Conservation (phyloP, 306 rosid genomes). For the Cucumis hystrix region DNA sequence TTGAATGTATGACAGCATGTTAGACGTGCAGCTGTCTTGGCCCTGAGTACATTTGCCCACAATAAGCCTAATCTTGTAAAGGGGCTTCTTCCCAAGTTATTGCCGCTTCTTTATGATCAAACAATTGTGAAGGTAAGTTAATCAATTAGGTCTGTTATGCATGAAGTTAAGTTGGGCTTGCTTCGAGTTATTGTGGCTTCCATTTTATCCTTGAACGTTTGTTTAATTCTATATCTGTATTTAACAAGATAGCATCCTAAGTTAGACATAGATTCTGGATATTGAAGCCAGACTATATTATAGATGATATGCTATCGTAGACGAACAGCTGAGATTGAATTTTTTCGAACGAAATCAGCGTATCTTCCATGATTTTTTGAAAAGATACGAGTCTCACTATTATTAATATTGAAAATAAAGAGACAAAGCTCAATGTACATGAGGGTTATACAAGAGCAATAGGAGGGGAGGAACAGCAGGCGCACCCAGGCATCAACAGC, state of each 20-base stretch:
- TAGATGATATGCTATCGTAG: neutral
- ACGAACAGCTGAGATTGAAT: neutral
- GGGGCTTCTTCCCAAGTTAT: conserved; percentile 86
- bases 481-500: too few relatives aligned
- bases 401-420: too few relatives aligned
- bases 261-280: neutral
- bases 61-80: conserved; percentile 90
- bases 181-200: neutral
- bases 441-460: too few relatives aligned
- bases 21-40: conserved; percentile 99
- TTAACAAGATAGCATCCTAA: neutral
- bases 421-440: too few relatives aligned
- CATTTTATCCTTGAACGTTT: neutral
- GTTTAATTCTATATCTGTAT: neutral
- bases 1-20: conserved; percentile 60
- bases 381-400: too few relatives aligned
- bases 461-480: too few relatives aligned
- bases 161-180: neutral
- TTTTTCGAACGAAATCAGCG: too few relatives aligned
- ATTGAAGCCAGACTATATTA: neutral
- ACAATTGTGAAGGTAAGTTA: conserved; percentile 94
- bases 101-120: conserved; percentile 98
- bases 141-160: conserved; percentile 7
- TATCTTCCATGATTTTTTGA: too few relatives aligned
- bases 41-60: conserved; percentile 95